Evolutionary conservation across 495 filamentous ascomycete species (phyloP), one percentile per base, ranked within the genome.

Genomic region (Aspergillus wentii): DNA sequence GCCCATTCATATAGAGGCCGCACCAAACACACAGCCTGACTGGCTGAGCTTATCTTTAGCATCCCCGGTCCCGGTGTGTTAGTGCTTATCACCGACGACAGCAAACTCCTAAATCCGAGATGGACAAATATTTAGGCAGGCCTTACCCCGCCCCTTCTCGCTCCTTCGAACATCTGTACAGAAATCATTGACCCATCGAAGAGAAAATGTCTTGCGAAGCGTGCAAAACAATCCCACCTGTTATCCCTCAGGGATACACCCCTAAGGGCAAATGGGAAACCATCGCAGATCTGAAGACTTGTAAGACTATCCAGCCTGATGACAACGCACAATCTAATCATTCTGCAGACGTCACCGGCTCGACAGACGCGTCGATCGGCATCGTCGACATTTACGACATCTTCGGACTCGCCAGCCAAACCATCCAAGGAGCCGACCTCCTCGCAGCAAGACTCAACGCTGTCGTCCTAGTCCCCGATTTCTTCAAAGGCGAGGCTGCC

Each of bases 191-290:
- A n/a, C n/a, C n/a, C n/a, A n/a, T n/a, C n/a, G n/a, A n/a, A n/a
- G n/a, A n/a, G n/a, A 42, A 8, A 9, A 64, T 62, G 61, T 43
- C 61, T 7, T 60, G 54, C 44, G 74, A 79, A 61, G 83, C 84
- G 38, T 86, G 81, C 62, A 86, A 82, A 57, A 84, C 78, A 44
- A 78, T 86, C 27, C 83, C 85, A 0, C 82, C 85, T 1, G 74
- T 86, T 21, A 62, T 82, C 25, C 46, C 65, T 7, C 44, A 76
- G 40, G 78, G 69, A 9, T 89, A 88, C 56, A 58, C 52, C 7
- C 53, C 69, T n/a, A 82, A 85, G 53, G 86, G 86, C 41, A 57
- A 62, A 22, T 88, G 80, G 44, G 69, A 74, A 23, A 74, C 69
- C 14, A 57, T 85, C 40, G 79, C 69, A 11, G 82, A 78, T 15